Conservation (phyloP, 805 yeast species). For the Starmerella asiatica region DNA sequence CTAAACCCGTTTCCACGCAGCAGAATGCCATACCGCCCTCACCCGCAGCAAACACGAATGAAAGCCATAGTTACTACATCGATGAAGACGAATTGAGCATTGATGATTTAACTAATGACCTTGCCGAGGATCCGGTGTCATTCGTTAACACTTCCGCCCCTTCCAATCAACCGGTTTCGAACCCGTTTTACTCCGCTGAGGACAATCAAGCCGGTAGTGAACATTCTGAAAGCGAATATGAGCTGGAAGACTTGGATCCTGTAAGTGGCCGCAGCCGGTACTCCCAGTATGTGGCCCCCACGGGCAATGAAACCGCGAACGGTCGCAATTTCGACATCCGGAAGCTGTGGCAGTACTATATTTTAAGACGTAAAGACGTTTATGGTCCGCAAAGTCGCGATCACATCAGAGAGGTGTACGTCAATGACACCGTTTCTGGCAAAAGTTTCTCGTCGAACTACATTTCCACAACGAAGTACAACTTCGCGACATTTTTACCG, state of each 20-base stretch:
- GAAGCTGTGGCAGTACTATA: constrained; percentile 21
- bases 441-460: constrained; percentile 53
- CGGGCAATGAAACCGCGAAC: constrained; percentile 1
- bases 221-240: constrained; percentile 14
- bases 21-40: neutral
- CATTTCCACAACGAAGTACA: constrained; percentile 90
- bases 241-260: constrained; percentile 18
- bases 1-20: neutral
- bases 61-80: neutral
- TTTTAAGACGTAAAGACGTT: constrained; percentile 20
- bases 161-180: no score
- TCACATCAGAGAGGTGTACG: constrained; percentile 51
- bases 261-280: neutral
- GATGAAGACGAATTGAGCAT: neutral
- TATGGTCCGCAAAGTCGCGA: neutral
- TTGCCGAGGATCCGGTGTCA: no score
- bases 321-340: constrained; percentile 27
- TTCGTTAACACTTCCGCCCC: no score
- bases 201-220: constrained; percentile 7
- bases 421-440: constrained; percentile 52
- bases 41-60: neutral
- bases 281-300: neutral
- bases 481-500: constrained; percentile 82
- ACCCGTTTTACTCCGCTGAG: neutral
- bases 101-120: no score